A percentile compares a stretch with the other conserved stretches of the same genome.
Evolutionary conservation across 1,284 basidiomycete species (phyloP).

Genomic region (Boletus holoroseus): DNA sequence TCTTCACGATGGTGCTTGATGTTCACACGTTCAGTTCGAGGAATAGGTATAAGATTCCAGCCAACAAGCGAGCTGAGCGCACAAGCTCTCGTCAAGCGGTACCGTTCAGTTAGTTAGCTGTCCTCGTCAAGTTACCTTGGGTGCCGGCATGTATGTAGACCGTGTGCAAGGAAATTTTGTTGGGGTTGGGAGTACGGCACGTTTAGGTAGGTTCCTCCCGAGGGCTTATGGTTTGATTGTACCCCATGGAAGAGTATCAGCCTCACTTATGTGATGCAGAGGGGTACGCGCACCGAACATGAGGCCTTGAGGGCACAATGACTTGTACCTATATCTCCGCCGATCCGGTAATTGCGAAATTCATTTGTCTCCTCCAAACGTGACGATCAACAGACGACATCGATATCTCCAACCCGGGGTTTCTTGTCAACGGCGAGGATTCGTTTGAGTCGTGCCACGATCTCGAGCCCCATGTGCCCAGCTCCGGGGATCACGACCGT

Average conservation of each 20-base stretch:
- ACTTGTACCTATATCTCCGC: conserved; percentile 22
- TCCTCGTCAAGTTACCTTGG: neutral
- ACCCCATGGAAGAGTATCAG: conserved; percentile 36
- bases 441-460: conserved; percentile 6
- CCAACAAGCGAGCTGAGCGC: conserved; percentile 56
- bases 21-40: conserved; percentile 67
- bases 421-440: conserved; percentile 15
- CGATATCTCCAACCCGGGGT: conserved; percentile 24
- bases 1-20: conserved; percentile 41
- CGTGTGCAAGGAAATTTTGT: conserved; percentile 54
- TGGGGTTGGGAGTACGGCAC: conserved; percentile 1
- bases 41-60: conserved; percentile 60
- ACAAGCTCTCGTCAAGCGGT: neutral
- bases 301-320: conserved; percentile 56
- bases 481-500: conserved; percentile 22
- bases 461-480: conserved; percentile 14
- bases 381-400: conserved; percentile 48
- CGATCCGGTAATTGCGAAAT: conserved; percentile 44
- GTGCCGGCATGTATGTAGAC: conserved; percentile 57
- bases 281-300: conserved; percentile 39
- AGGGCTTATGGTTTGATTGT: conserved; percentile 45
- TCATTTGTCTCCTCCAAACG: conserved; percentile 47
- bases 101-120: neutral
- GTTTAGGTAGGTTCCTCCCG: conserved; percentile 9
- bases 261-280: neutral